Evolutionary conservation across 2,329 filamentous ascomycete genomes (phyloP), one percentile per base, ranked within the genome.

Genomic region (Fusarium musae): DNA sequence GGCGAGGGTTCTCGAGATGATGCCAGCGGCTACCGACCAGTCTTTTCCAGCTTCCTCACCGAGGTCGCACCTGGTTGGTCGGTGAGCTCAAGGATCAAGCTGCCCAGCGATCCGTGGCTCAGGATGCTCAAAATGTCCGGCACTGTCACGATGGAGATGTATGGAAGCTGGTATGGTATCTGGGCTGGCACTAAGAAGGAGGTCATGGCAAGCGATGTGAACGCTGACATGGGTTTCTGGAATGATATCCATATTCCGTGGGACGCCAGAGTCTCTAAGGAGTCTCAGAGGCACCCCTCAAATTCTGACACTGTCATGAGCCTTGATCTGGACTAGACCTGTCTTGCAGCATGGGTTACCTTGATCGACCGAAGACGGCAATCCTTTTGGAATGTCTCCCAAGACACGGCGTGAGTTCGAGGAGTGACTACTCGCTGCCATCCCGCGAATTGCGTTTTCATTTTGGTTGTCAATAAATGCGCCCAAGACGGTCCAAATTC

Each of bases 111-210:
- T 11, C 4, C n/a, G 1, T 44, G 26, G 57, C 30, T 30, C 10
- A 28, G 28, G n/a, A 46, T 44, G 40, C 42, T 63, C 19, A 11
- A 37, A 9, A 12, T 40, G 9, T n/a, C 21, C 3, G 34, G 42
- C 6, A 12, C 23, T 6, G n/a, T 23, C 34, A 16, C n/a, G 1
- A 13, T 63, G 32, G 17, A 15, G 4, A 30, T 63, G n/a, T 23
- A 23, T 4, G 60, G 56, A 34, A 36, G 26, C 15, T 61, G 60
- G 56, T 34, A 63, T 12, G 56, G 60, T 39, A 11, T 63, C 28
- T 63, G 60, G 60, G 56, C 34, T 10, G n/a, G 36, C 8, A 23
- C n/a, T 7, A 63, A 40, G 28, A 16, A 40, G 1, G 21, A 47
- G 32, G 40, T 39, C 17, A 61, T 63, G 56, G 26, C 9, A 11